Evolutionary conservation across 2,329 filamentous ascomycete species (phyloP).

Genomic region (Scleromitrula shiraiana): DNA sequence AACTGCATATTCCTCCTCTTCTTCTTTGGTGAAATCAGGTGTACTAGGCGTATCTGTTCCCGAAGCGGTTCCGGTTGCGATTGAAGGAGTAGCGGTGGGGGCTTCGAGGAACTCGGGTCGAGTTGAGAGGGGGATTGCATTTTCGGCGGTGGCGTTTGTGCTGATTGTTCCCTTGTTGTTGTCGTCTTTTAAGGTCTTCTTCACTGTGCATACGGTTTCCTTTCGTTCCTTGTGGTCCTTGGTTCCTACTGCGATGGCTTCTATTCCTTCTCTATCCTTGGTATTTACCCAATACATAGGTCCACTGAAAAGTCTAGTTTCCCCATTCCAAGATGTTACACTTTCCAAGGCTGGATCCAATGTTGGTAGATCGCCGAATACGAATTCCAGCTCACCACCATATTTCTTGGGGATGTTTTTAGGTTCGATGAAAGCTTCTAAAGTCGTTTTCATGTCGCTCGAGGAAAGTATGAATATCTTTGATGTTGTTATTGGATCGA

Average conservation of each 20-base stretch:
- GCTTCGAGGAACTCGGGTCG: slow-evolving; percentile 10
- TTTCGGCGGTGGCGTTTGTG: neutral
- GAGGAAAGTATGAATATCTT: slow-evolving; percentile 88
- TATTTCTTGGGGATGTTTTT: slow-evolving; percentile 83
- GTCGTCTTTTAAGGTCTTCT: slow-evolving; percentile 3
- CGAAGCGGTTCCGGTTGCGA: slow-evolving; percentile 1
- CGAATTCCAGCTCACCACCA: slow-evolving; percentile 77
- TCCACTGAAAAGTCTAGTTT: slow-evolving; percentile 45
- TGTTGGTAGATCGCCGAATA: slow-evolving; percentile 66
- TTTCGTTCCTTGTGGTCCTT: slow-evolving; percentile 37
- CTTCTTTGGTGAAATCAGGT: neutral
- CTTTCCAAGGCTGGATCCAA: slow-evolving; percentile 56
- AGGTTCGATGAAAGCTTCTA: slow-evolving; percentile 73
- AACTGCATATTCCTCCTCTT: slow-evolving; percentile 1
- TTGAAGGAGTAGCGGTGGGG: slow-evolving; percentile 11
- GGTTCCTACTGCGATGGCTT: slow-evolving; percentile 46
- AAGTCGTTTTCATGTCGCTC: slow-evolving; percentile 65
- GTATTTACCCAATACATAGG: slow-evolving; percentile 50
- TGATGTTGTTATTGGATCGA: slow-evolving; percentile 84
- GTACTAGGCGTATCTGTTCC: neutral
- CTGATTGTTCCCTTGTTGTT: neutral
- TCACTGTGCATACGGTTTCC: slow-evolving; percentile 30
- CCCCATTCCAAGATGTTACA: slow-evolving; percentile 42
- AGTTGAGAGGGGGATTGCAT: neutral
- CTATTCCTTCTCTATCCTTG: slow-evolving; percentile 32